Evolutionary conservation across 2,329 filamentous ascomycete species (phyloP).

Genomic region (Fusarium algeriense): DNA sequence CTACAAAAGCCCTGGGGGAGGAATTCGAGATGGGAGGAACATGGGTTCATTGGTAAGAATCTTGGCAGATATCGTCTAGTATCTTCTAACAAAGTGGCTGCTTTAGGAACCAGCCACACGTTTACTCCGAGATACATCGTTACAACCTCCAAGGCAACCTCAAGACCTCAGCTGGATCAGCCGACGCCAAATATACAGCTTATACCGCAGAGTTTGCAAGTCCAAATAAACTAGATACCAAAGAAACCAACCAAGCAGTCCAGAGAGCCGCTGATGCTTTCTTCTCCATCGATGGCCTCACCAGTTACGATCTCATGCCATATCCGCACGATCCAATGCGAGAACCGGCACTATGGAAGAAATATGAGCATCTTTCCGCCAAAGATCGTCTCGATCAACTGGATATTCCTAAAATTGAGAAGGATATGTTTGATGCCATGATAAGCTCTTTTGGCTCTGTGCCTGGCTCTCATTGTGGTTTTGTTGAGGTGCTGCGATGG

Average conservation of each 20-base stretch:
- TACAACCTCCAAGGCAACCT: conserved; percentile 36
- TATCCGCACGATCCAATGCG: conserved; percentile 52
- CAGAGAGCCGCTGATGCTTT: conserved; percentile 43
- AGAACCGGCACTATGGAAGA: conserved; percentile 44
- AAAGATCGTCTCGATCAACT: conserved; percentile 49
- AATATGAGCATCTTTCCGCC: conserved; percentile 43
- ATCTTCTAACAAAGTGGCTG: not conserved
- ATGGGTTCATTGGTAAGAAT: conserved; percentile 50
- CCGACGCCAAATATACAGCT: conserved; percentile 6
- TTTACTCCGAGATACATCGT: conserved; percentile 32
- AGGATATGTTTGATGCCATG: conserved; percentile 33
- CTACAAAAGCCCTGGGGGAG: conserved; percentile 49
- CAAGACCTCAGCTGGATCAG: conserved; percentile 28
- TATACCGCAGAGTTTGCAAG: conserved; percentile 4
- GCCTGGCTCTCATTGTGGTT: conserved; percentile 2
- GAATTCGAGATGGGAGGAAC: conserved; percentile 58
- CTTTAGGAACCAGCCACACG: conserved; percentile 34
- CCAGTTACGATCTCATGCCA: conserved; percentile 51
- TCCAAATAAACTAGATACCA: not conserved
- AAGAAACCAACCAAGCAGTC: not conserved
- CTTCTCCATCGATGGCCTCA: conserved; percentile 49
- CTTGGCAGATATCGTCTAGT: rapidly evolving
- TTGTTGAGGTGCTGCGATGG: conserved; percentile 36
- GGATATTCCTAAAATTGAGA: conserved; percentile 29
- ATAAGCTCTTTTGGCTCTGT: conserved; percentile 29